These are phyloP conservation scores for Oryza rufipogon DNA, from an alignment of 176 grass and related monocot species.

Conservation along the genomic window DNA sequence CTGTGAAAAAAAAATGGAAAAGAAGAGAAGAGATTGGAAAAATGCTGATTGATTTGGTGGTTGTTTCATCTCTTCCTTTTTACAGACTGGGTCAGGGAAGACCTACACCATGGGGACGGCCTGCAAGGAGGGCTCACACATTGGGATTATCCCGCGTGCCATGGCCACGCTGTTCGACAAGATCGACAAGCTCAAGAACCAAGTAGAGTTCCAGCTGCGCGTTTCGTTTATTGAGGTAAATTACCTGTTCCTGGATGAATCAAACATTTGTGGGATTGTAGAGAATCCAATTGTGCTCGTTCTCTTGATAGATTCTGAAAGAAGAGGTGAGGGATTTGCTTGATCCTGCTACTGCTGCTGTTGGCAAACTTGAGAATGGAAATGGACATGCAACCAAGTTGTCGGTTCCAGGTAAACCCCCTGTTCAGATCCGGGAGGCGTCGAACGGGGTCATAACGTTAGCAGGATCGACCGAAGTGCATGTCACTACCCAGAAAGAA, in stretches of 20 bases:
- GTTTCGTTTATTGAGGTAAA: conserved; percentile 97
- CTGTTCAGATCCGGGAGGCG: conserved; percentile 93
- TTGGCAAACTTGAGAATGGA: conserved; percentile 66
- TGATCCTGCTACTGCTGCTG: conserved; percentile 48
- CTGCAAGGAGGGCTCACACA: conserved; percentile 66
- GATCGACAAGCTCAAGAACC: conserved; percentile 74
- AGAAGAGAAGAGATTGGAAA: not conserved
- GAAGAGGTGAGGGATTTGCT: conserved; percentile 98
- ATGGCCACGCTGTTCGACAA: conserved; percentile 82
- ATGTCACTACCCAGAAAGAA: conserved; percentile 86
- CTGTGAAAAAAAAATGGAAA: not conserved
- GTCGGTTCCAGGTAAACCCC: conserved; percentile 73
- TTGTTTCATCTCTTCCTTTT: not conserved
- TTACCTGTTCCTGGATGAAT: not conserved
- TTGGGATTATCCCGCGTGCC: conserved; percentile 76
- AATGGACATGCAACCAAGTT: conserved; percentile 65
- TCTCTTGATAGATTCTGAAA: conserved; percentile 79
- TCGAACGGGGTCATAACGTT: conserved; percentile 97
- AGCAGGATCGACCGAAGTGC: conserved; percentile 85
- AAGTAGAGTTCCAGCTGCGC: conserved; percentile 89
- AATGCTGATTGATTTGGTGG: conserved; percentile 20
- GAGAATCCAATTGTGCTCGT: not conserved
- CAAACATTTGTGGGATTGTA: not conserved
- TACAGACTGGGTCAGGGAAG: conserved; percentile 91
- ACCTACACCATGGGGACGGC: conserved; percentile 97